phyloP scores from a whole-genome alignment of 306 rosid species.

The Ceratonia siliqua region DNA sequence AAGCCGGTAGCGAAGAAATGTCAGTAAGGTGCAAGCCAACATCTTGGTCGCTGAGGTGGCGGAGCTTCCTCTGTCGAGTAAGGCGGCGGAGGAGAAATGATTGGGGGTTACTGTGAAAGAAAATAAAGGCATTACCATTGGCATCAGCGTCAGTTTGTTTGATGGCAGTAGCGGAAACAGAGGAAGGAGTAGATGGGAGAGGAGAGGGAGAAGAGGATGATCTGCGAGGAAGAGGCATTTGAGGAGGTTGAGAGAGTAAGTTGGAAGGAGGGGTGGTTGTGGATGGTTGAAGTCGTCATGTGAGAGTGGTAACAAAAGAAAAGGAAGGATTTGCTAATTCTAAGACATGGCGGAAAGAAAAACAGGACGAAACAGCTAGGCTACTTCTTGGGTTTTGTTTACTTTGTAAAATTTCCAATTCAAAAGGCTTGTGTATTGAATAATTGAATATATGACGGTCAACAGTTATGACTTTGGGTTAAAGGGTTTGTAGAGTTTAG shows the following conservation, averaged over 20 bases:
- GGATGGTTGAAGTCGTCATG: neutral
- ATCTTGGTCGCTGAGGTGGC: constrained; percentile 48
- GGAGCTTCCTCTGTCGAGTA: constrained; percentile 68
- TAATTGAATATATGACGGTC: constrained; percentile 25
- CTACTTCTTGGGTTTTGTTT: constrained; percentile 17
- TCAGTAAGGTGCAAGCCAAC: constrained; percentile 33
- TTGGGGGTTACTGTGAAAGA: neutral
- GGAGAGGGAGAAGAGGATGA: neutral
- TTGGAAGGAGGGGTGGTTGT: neutral
- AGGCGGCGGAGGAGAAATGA: constrained; percentile 55
- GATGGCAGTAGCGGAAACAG: neutral
- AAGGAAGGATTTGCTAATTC: neutral
- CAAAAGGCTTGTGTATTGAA: constrained; percentile 17
- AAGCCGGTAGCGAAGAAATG: constrained; percentile 44
- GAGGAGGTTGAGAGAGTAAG: neutral
- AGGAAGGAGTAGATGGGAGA: neutral
- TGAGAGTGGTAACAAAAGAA: neutral
- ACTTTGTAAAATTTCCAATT: constrained; percentile 5
- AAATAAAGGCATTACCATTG: neutral
- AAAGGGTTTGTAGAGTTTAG: neutral
- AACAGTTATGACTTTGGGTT: constrained; percentile 32
- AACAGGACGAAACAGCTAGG: constrained; percentile 28
- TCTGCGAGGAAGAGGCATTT: constrained; percentile 32
- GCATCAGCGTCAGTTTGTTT: constrained; percentile 3
- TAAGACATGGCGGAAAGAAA: neutral